Evolutionary conservation across 352 stramenopile species (phyloP), one percentile per base, ranked within the genome.

Genomic region (Phytophthora agathidicida): DNA sequence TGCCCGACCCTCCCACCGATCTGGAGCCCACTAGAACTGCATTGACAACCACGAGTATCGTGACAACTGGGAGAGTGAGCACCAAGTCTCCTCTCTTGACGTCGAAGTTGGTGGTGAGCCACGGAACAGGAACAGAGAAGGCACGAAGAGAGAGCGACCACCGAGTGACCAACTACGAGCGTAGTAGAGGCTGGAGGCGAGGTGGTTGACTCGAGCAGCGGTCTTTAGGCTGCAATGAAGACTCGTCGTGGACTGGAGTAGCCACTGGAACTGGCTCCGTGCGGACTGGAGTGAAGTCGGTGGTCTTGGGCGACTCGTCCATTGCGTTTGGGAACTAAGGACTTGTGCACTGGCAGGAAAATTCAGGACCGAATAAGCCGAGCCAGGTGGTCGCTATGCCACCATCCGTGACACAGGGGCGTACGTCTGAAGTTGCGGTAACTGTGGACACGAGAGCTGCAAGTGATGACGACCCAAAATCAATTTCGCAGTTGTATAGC

Each of bases 41-140:
- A 27, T 51, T 68, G 36, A 50, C 44, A 2, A 58, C 50, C 17
- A 75, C 23, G 2, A 71, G 43, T 3, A 45, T 41, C n/a, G 22
- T 13, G 4, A 46, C 35, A 1, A 71, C 13, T 0, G 71, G 68
- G 5, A 76, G 16, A 6, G 58, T 71, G 27, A 77, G 7, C 20
- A 75, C 17, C 19, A 75, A 14, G 16, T 81, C 68, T 17, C 71
- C 71, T 32, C 62, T 42, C 44, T 75, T 81, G 16, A 81, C 36
- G 44, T 76, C 57, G n/a, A 79, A 58, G 1, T 19, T 28, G 11
- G 49, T 13, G 1, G 70, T 79, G 13, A 75, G 41, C 3, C 48
- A 6, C 9, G 64, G 58, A 19, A 77, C n/a, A 0, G 64, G 53
- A 24, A 52, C 28, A 7, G 59, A 55, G 50, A 71, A 77, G 27